A percentile compares a stretch with the other conserved stretches of the same genome.
Conservation (phyloP, 345 rosid genomes). For the Triadica sebifera region DNA sequence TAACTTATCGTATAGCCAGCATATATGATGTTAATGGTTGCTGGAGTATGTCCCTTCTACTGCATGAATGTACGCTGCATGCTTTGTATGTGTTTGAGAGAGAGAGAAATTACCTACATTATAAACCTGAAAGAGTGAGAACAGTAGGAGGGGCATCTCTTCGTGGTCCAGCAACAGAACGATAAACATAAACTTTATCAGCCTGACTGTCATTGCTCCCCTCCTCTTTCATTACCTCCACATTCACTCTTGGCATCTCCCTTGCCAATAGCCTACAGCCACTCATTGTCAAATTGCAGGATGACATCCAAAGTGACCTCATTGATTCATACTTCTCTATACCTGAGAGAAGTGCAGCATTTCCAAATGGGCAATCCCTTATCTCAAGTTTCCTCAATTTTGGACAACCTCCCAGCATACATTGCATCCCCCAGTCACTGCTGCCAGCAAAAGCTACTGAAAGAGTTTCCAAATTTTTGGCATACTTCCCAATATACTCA, state of each 20-base stretch:
- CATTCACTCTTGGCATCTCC: conserved; percentile 67
- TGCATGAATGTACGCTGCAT: neutral
- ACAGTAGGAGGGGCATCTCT: conserved; percentile 68
- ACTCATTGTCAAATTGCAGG: conserved; percentile 63
- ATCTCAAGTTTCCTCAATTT: conserved; percentile 68
- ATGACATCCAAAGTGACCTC: conserved; percentile 82
- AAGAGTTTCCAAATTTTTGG: conserved; percentile 67
- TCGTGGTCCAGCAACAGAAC: conserved; percentile 67
- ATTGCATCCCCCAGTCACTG: conserved; percentile 70
- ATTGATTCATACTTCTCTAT: conserved; percentile 67
- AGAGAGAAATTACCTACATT: conserved; percentile 22
- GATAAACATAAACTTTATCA: conserved; percentile 60
- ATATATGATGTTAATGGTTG: neutral
- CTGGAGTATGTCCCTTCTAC: too few species aligned
- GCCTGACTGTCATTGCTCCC: conserved; percentile 51
- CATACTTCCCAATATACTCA: conserved; percentile 60
- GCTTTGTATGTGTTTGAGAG: neutral
- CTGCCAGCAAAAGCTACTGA: conserved; percentile 77
- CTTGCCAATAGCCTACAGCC: conserved; percentile 54
- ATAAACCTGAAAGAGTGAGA: conserved; percentile 41
- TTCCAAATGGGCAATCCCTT: conserved; percentile 73
- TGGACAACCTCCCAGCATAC: conserved; percentile 55
- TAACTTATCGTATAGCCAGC: neutral
- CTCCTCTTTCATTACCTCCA: conserved; percentile 68
- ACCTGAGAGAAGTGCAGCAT: conserved; percentile 60